phyloP scores from a whole-genome alignment of 2,329 filamentous ascomycete species.

The Diaporthe citrichinensis region DNA sequence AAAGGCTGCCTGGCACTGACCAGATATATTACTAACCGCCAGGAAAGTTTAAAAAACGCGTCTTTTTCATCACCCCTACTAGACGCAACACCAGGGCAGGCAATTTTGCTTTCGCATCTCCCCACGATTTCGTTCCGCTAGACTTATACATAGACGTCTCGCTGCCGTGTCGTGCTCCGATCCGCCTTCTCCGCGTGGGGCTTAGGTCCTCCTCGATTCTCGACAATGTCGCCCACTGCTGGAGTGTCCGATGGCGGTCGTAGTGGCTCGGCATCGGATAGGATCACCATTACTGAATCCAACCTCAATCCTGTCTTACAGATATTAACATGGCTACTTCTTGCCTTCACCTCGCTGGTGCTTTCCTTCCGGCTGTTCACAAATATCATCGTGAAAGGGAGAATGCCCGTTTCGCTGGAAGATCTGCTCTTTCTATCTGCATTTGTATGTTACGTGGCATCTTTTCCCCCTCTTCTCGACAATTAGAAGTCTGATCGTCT shows the following conservation, averaged over 20 bases:
- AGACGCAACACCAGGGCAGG: not conserved
- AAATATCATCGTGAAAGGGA: not conserved
- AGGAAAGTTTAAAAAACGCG: not conserved
- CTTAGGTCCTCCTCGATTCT: not conserved
- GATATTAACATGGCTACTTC: not conserved
- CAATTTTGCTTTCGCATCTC: not conserved
- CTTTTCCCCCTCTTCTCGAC: not conserved
- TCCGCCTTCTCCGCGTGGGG: not conserved
- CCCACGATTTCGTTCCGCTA: no score
- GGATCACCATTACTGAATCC: not conserved
- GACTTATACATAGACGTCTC: not conserved
- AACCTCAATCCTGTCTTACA: conserved; percentile 1
- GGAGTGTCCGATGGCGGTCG: not conserved
- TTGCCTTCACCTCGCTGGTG: not conserved
- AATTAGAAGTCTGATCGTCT: not conserved
- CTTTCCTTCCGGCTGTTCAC: not conserved
- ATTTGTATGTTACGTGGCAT: not conserved
- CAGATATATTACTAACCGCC: not conserved
- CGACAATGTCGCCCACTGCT: not conserved
- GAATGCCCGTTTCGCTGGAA: not conserved
- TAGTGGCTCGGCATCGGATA: not conserved
- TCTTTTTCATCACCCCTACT: not conserved
- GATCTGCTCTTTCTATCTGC: not conserved
- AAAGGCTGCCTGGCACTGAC: not conserved
- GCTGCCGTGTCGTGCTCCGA: not conserved